phyloP scores from a whole-genome alignment of 2,329 filamentous ascomycete species.

The Coleophoma eucalyptorum region DNA sequence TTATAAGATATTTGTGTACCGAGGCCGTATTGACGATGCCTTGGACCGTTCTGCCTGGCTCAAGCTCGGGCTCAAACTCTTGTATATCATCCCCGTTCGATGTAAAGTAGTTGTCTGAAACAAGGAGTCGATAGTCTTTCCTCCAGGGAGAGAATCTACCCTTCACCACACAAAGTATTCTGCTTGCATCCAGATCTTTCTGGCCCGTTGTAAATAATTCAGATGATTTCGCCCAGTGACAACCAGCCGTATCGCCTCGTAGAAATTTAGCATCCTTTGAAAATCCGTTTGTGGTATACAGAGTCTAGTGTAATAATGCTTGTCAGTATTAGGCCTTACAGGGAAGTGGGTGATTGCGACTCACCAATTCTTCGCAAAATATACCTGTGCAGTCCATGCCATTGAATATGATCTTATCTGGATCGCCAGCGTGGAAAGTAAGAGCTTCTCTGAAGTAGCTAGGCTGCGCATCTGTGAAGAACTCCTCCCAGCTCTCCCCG shows the following conservation, averaged over 20 bases:
- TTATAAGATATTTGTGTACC: slow-evolving; percentile 84
- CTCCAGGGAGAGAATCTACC: slow-evolving; percentile 68
- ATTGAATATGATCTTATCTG: slow-evolving; percentile 82
- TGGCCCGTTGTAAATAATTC: slow-evolving; percentile 68
- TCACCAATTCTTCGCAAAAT: slow-evolving; percentile 56
- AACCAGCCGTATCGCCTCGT: slow-evolving; percentile 67
- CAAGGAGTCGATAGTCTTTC: slow-evolving; percentile 72
- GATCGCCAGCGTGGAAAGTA: slow-evolving; percentile 78
- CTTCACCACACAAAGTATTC: slow-evolving; percentile 76
- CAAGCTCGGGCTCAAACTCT: slow-evolving; percentile 73
- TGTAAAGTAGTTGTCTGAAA: slow-evolving; percentile 81
- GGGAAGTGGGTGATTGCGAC: slow-evolving; percentile 14
- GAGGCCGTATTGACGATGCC: slow-evolving; percentile 79
- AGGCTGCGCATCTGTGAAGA: slow-evolving; percentile 58
- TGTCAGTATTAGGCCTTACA: slow-evolving; percentile 35
- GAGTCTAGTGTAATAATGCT: slow-evolving; percentile 28
- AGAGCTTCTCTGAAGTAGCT: slow-evolving; percentile 54
- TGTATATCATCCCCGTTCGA: slow-evolving; percentile 45
- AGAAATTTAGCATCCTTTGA: slow-evolving; percentile 60
- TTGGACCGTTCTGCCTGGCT: slow-evolving; percentile 67
- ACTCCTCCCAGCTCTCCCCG: slow-evolving; percentile 77
- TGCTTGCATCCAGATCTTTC: slow-evolving; percentile 59
- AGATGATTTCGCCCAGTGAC: slow-evolving; percentile 82
- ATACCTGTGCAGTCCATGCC: slow-evolving; percentile 64
- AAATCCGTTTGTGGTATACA: slow-evolving; percentile 87